These are phyloP conservation scores for Nemania diffusa DNA, from an alignment of 2,329 filamentous ascomycete genomes.

Conservation along the genomic window DNA sequence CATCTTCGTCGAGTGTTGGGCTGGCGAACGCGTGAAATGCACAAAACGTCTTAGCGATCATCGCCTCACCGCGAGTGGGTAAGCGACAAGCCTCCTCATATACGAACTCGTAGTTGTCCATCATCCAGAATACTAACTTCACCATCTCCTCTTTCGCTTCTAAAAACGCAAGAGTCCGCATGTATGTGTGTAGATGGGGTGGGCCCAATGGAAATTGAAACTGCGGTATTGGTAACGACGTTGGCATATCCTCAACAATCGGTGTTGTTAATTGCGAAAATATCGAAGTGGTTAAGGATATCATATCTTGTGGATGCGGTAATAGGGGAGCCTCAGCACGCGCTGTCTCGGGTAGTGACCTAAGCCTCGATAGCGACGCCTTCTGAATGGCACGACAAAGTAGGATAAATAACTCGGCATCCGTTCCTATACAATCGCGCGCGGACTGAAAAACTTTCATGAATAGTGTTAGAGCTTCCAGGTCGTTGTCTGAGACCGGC, in stretches of 20 bases:
- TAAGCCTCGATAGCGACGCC: conserved; percentile 40
- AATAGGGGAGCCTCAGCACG: conserved; percentile 27
- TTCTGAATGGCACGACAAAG: conserved; percentile 52
- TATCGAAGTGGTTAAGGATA: conserved; percentile 22
- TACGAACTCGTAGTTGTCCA: conserved; percentile 54
- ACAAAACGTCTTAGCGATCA: conserved; percentile 54
- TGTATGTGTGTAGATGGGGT: conserved; percentile 65
- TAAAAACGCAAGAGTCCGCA: conserved; percentile 71
- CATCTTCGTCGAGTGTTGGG: conserved; percentile 51
- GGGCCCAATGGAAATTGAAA: conserved; percentile 59
- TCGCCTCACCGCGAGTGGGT: conserved; percentile 43
- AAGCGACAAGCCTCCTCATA: conserved; percentile 50
- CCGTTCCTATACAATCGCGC: conserved; percentile 47
- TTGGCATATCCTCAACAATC: conserved; percentile 21
- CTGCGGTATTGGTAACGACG: conserved; percentile 8
- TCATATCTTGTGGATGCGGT: conserved; percentile 22
- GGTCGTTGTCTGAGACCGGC: conserved; percentile 41
- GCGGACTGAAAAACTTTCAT: conserved; percentile 48
- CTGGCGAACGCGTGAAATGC: conserved; percentile 61
- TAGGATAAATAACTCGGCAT: conserved; percentile 51
- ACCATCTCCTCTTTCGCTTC: conserved; percentile 69
- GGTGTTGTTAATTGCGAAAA: conserved; percentile 46
- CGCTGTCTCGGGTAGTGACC: conserved; percentile 3
- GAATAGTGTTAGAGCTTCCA: conserved; percentile 49
- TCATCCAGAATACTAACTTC: conserved; percentile 68